Evolutionary conservation across 2,329 filamentous ascomycete species (phyloP).

Genomic region (Fusarium brevicatenulatum): DNA sequence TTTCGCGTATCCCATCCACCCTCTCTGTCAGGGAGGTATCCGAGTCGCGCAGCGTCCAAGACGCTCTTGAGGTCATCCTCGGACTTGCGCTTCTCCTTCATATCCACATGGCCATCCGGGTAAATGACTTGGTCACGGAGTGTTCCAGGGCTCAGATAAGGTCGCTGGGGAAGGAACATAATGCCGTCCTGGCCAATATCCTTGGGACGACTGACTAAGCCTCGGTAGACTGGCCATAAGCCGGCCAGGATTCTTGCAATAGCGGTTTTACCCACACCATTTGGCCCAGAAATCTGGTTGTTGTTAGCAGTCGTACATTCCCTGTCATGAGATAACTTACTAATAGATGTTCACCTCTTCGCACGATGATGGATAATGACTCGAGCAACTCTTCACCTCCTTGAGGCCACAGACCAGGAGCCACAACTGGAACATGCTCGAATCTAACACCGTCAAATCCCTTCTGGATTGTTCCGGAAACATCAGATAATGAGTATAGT

Average conservation of each 20-base stretch:
- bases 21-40: conserved; percentile 90
- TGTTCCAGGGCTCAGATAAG: conserved; percentile 91
- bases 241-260: conserved; percentile 89
- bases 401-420: conserved; percentile 86
- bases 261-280: conserved; percentile 92
- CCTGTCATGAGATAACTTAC: conserved; percentile 49
- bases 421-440: conserved; percentile 92
- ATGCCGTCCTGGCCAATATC: conserved; percentile 86
- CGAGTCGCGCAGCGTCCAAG: conserved; percentile 84
- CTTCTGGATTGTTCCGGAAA: conserved; percentile 92
- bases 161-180: conserved; percentile 96
- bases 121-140: conserved; percentile 98
- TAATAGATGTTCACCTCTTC: conserved; percentile 89
- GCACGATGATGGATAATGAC: conserved; percentile 87
- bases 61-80: conserved; percentile 82
- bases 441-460: conserved; percentile 95
- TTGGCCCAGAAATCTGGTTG: conserved; percentile 82
- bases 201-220: conserved; percentile 88
- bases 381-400: conserved; percentile 93
- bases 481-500: conserved; percentile 87
- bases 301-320: conserved; percentile 23
- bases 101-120: conserved; percentile 92
- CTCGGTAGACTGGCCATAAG: conserved; percentile 95
- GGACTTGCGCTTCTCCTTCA: conserved; percentile 81
- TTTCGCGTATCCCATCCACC: conserved; percentile 97